Conservation (phyloP, 1,284 basidiomycete species). For the Phlebopus sp. region DNA sequence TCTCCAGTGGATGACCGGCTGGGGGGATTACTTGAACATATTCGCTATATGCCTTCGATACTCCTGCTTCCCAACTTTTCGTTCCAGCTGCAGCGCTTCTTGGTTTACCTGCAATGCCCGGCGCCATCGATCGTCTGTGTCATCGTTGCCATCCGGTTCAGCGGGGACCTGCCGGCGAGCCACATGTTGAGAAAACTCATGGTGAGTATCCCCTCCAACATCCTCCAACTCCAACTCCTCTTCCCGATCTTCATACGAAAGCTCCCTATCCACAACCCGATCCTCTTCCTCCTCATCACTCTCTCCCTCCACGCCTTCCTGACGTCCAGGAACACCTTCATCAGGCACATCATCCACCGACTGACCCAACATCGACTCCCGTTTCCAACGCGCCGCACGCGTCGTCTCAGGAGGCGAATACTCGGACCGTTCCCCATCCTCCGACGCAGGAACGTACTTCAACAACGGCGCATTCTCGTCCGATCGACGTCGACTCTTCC, state of each 20-base stretch:
- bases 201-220: background rate
- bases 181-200: conserved; percentile 13
- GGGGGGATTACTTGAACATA: conserved; percentile 15
- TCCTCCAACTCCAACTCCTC: conserved; percentile 16
- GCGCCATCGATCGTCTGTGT: background rate
- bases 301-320: background rate
- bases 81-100: conserved; percentile 16
- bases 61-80: conserved; percentile 11
- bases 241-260: conserved; percentile 10
- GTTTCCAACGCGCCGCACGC: conserved; percentile 28
- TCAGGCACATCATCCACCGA: background rate
- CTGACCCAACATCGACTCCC: conserved; percentile 7
- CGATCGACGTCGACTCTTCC: background rate
- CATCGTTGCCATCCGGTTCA: background rate
- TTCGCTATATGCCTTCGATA: conserved; percentile 11
- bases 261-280: background rate
- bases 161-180: background rate
- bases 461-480: conserved; percentile 7
- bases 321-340: background rate
- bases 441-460: conserved; percentile 14
- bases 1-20: too few species aligned
- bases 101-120: conserved; percentile 1
- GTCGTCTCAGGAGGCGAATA: conserved; percentile 31
- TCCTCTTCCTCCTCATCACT: background rate
- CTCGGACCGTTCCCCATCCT: conserved; percentile 21